Percentiles rank a stretch among this genome's conserved stretches.
phyloP scores from a whole-genome alignment of 2,329 filamentous ascomycete species.

The Colletotrichum melonis region DNA sequence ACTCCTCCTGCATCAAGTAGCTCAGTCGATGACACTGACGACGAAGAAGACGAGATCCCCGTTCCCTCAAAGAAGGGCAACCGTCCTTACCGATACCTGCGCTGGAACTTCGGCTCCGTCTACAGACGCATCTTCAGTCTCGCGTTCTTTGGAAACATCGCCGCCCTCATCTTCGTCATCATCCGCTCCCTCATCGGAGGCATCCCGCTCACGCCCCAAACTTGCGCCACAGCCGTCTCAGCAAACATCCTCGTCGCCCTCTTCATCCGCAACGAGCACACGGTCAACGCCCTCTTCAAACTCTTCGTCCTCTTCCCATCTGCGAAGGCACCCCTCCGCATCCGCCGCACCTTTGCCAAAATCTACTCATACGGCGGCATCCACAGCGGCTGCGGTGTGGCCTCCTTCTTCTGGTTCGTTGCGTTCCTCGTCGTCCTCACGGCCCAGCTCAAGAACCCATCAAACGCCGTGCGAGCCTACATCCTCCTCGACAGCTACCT shows the following conservation, averaged over 20 bases:
- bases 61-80: conserved; percentile 49
- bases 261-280: conserved; percentile 63
- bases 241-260: conserved; percentile 61
- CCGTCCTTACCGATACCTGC: conserved; percentile 52
- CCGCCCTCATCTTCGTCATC: conserved; percentile 56
- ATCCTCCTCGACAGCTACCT: conserved; percentile 63
- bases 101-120: conserved; percentile 60
- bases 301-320: conserved; percentile 57
- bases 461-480: conserved; percentile 51
- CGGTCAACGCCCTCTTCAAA: conserved; percentile 62
- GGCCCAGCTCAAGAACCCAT: conserved; percentile 40
- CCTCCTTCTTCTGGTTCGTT: conserved; percentile 62
- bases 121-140: conserved; percentile 69
- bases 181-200: conserved; percentile 30
- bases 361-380: conserved; percentile 65
- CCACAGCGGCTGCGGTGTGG: conserved; percentile 62
- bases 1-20: neutral
- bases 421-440: conserved; percentile 49
- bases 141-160: conserved; percentile 61
- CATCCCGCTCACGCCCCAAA: conserved; percentile 25
- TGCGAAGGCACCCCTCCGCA: conserved; percentile 57
- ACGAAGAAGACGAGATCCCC: conserved; percentile 46
- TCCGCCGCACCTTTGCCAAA: conserved; percentile 61
- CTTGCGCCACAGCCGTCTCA: conserved; percentile 48
- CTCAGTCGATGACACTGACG: neutral